These are phyloP conservation scores for Leccinum ochraceum DNA, from an alignment of 768 basidiomycete genomes.

Conservation along the genomic window DNA sequence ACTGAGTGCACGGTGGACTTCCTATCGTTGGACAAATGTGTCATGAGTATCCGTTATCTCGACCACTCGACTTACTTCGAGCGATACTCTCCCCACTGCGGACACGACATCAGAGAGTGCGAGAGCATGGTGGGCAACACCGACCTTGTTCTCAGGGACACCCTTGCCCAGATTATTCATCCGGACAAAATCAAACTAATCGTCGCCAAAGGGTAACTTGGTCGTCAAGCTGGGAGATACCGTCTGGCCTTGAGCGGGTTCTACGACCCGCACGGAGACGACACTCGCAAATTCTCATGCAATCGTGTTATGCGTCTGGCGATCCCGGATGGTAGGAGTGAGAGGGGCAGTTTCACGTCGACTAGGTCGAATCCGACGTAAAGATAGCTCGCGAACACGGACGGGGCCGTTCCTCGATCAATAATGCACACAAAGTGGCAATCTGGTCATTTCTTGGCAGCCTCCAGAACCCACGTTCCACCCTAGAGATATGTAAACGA, in stretches of 20 bases:
- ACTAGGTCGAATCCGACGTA: slow-evolving; percentile 82
- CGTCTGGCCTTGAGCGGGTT: background rate
- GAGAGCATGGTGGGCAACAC: background rate
- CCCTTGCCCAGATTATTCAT: slow-evolving; percentile 63
- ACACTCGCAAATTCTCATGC: slow-evolving; percentile 73
- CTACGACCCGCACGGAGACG: background rate
- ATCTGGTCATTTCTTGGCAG: slow-evolving; percentile 68
- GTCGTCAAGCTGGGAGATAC: slow-evolving; percentile 57
- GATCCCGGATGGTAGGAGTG: slow-evolving; percentile 49
- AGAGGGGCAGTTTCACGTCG: slow-evolving; percentile 65
- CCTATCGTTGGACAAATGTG: slow-evolving; percentile 42
- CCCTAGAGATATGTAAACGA: slow-evolving; percentile 39
- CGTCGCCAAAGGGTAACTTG: slow-evolving; percentile 77
- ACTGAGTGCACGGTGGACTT: slow-evolving; percentile 67
- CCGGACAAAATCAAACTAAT: slow-evolving; percentile 82
- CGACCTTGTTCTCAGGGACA: slow-evolving; percentile 74
- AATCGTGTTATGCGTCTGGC: slow-evolving; percentile 66
- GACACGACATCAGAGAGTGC: slow-evolving; percentile 7
- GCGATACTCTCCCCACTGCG: slow-evolving; percentile 62
- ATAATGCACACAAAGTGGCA: slow-evolving; percentile 57
- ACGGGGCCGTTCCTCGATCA: background rate
- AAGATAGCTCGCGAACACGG: slow-evolving; percentile 7
- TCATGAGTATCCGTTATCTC: slow-evolving; percentile 5
- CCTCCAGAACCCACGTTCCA: slow-evolving; percentile 72
- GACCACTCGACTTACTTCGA: slow-evolving; percentile 47